Percentiles rank a stretch among this genome's conserved stretches.
Conservation (phyloP, 75 land plant genomes). For the Pinus albicaulis region DNA sequence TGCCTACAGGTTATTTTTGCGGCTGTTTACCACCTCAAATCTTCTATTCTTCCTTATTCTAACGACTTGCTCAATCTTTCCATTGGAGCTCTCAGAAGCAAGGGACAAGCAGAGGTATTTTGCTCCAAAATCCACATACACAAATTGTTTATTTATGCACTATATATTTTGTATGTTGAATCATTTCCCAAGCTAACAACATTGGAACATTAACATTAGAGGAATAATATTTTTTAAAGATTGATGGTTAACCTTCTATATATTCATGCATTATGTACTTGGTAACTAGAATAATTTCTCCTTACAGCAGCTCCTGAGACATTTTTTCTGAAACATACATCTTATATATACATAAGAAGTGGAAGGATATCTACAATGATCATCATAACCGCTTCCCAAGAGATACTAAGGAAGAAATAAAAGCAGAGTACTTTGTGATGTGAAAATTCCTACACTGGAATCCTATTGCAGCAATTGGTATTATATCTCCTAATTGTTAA, state of each 20-base stretch:
- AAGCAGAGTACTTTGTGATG: too few relatives aligned
- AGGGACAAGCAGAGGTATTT: conserved; percentile 49
- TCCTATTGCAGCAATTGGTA: too few relatives aligned
- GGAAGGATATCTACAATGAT: too few relatives aligned
- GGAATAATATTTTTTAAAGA: not conserved
- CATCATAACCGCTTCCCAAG: too few relatives aligned
- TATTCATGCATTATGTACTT: too few relatives aligned
- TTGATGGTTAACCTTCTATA: not conserved
- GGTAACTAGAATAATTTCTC: too few relatives aligned
- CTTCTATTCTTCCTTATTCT: conserved; percentile 51
- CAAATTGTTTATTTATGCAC: not conserved
- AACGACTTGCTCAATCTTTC: conserved; percentile 52
- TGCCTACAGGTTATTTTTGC: conserved; percentile 76
- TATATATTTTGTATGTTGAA: not conserved
- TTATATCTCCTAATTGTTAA: too few relatives aligned
- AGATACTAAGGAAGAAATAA: too few relatives aligned
- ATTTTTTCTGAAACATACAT: too few relatives aligned
- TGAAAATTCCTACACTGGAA: too few relatives aligned
- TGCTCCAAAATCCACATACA: not conserved
- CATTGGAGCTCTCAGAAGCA: conserved; percentile 35
- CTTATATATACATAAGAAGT: too few relatives aligned
- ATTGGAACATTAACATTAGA: not conserved
- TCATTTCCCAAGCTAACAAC: not conserved
- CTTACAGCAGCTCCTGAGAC: too few relatives aligned
- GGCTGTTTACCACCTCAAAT: conserved; percentile 75